Evolutionary conservation across 352 stramenopile genomes (phyloP).

Genomic region (Phytophthora podocarpi): DNA sequence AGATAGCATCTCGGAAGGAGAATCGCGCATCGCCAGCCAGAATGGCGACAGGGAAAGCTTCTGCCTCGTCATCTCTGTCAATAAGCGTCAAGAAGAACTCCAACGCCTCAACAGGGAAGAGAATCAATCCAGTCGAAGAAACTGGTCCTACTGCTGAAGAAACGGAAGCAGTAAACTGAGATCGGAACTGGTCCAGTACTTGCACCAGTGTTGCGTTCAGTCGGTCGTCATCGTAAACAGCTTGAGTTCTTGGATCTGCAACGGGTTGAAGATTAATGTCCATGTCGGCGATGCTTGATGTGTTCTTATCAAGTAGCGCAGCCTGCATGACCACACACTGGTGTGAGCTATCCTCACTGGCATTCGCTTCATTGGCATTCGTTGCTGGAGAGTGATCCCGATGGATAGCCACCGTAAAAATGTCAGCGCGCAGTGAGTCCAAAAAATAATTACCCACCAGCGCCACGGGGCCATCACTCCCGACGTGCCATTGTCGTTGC

Average conservation of each 20-base stretch:
- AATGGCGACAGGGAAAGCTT: conserved; percentile 35
- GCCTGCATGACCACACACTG: conserved; percentile 36
- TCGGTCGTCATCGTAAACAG: conserved; percentile 44
- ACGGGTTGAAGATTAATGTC: conserved; percentile 40
- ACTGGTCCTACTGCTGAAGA: neutral
- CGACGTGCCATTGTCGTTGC: conserved; percentile 42
- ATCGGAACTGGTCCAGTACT: conserved; percentile 32
- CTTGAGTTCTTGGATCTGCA: conserved; percentile 20
- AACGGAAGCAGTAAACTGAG: neutral
- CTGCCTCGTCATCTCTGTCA: neutral
- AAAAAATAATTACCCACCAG: conserved; percentile 87
- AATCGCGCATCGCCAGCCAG: conserved; percentile 67
- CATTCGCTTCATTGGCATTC: neutral
- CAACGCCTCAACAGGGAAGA: conserved; percentile 76
- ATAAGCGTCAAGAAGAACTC: conserved; percentile 52
- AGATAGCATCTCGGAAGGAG: conserved; percentile 66
- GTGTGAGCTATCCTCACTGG: neutral
- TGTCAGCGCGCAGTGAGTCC: conserved; percentile 74
- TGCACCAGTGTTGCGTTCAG: conserved; percentile 50
- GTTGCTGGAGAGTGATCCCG: neutral
- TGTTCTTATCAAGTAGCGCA: conserved; percentile 47
- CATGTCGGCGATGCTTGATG: conserved; percentile 57
- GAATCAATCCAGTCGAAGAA: conserved; percentile 48
- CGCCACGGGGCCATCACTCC: conserved; percentile 59
- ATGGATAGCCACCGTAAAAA: conserved; percentile 50